phyloP scores from a whole-genome alignment of 2,329 filamentous ascomycete species.

The Colletotrichum simmondsii region DNA sequence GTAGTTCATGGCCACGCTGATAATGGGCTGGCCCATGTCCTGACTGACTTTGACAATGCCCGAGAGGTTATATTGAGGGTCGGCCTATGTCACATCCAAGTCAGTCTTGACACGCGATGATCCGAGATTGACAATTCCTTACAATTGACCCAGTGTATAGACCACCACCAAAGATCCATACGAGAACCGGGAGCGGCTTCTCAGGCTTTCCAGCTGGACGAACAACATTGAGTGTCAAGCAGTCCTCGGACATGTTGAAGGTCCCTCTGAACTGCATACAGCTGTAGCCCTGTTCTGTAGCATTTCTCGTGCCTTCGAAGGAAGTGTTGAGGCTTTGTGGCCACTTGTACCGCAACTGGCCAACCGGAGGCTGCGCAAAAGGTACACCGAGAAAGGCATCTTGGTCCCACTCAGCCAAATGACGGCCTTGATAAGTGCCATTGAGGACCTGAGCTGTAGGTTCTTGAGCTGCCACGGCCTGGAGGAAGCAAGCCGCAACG shows the following conservation, averaged over 20 bases:
- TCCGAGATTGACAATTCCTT: not conserved
- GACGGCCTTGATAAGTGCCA: constrained; percentile 46
- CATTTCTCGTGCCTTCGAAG: constrained; percentile 50
- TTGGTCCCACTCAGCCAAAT: constrained; percentile 48
- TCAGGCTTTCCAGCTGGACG: constrained; percentile 47
- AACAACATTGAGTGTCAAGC: constrained; percentile 55
- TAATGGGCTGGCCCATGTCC: constrained; percentile 61
- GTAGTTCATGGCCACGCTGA: constrained; percentile 66
- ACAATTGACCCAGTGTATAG: constrained; percentile 59
- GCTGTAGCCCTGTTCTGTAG: constrained; percentile 54
- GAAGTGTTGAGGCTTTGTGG: constrained; percentile 50
- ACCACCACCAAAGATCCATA: constrained; percentile 71
- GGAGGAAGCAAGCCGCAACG: constrained; percentile 16
- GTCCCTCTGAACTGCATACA: constrained; percentile 58
- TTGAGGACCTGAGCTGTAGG: constrained; percentile 40
- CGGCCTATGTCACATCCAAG: constrained; percentile 41
- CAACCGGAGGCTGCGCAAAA: constrained; percentile 49
- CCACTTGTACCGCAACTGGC: constrained; percentile 48
- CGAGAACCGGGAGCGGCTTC: constrained; percentile 51
- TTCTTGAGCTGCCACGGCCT: constrained; percentile 5
- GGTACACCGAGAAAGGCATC: constrained; percentile 51
- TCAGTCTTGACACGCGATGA: not conserved
- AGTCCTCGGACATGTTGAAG: constrained; percentile 60
- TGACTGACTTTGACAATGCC: constrained; percentile 67
- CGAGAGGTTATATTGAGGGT: constrained; percentile 72